A percentile compares a stretch with the other conserved stretches of the same genome.
phyloP scores from a whole-genome alignment of 306 rosid genomes.

The Geum urbanum region DNA sequence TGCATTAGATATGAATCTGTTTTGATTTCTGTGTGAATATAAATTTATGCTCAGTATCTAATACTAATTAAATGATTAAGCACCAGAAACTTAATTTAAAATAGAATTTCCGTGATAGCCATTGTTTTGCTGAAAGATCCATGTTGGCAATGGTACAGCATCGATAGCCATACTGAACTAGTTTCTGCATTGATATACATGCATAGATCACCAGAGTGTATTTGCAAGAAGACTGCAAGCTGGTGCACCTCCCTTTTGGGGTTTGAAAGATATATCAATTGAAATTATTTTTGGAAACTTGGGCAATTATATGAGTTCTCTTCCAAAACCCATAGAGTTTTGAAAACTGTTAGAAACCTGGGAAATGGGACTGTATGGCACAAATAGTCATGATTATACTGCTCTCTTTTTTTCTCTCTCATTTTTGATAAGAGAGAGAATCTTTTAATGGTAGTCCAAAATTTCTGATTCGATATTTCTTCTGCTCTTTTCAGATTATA shows the following conservation, averaged over 20 bases:
- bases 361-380: too few species aligned
- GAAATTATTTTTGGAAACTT: too few species aligned
- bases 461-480: neutral
- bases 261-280: too few species aligned
- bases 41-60: neutral
- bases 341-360: too few species aligned
- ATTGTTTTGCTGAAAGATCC: neutral
- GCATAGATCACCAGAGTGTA: too few species aligned
- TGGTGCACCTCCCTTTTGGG: neutral
- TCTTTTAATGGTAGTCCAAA: neutral
- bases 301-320: too few species aligned
- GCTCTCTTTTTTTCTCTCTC: too few species aligned
- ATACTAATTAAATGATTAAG: too few species aligned
- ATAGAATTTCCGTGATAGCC: neutral
- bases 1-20: neutral
- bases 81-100: neutral
- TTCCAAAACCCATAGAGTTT: too few species aligned
- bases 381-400: too few species aligned
- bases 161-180: neutral
- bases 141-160: neutral
- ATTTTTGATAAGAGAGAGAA: too few species aligned
- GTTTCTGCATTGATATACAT: neutral
- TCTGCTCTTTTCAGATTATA: constrained; percentile 62
- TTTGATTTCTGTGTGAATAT: neutral
- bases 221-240: neutral